Base-by-base conservation (phyloP, 768 basidiomycete species). In the Mycena galericulata region DNA sequence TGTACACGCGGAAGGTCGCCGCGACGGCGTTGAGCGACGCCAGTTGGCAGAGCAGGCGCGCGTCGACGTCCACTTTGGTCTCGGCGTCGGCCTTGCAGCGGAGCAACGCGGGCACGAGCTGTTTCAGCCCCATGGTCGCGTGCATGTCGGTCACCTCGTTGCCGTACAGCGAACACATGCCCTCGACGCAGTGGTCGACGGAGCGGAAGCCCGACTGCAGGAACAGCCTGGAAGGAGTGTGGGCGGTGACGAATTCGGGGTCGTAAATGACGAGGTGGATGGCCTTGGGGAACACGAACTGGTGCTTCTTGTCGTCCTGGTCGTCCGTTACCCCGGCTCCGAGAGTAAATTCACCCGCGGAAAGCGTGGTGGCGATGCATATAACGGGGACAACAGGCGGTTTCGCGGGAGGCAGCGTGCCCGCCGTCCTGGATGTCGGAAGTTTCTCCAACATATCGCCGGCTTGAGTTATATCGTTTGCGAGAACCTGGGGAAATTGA, bases 171-270 rank as follows among this genome's bases (percentile, higher is more conserved):
- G 62, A 63, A 34, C 62, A 63, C n/a, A 63, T 24, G 3, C 40
- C 15, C 62, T 63, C 62, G 24, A 63, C 32, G 32, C 53, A 63
- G 34, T 63, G 62, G 53, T 63, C 62, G 2, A 63, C 18, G 14
- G 50, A 27, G n/a, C 62, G 62, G 22, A 63, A 15, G 2, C 62
- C 62, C 9, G 62, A 63, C n/a, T 63, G 62, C 20, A 63, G 22
- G 41, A 63, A 32, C 29, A 63, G 29, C 5, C 14, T 12, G 14
- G n/a, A 26, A 1, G 62, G 62, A 9, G 62, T 63, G 51, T 26
- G 38, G 20, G 27, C n/a, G 7, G 62, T 53, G 14, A 63, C 50
- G 8, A 63, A 40, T 17, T 27, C 22, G 4, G 62, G 27, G n/a
- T 63, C 62, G 1, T 53, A 22, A 20, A 63, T 54, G 29, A 63